Base-by-base conservation (phyloP, 768 basidiomycete genomes). In the Omphalotus guepiniiformis region DNA sequence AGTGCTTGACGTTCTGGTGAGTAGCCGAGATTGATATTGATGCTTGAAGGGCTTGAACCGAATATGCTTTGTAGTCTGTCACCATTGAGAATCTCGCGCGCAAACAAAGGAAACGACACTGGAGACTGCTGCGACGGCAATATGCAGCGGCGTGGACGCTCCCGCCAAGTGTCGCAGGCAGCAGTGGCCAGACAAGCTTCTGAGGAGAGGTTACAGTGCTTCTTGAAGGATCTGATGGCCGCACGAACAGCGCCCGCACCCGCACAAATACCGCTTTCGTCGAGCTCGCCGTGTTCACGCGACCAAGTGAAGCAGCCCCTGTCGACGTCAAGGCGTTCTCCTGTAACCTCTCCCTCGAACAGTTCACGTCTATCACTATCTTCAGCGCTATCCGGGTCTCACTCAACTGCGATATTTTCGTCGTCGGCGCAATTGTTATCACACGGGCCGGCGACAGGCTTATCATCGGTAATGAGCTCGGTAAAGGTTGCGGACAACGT, bases 171-270 rank as follows among this genome's bases (percentile, higher is more conserved):
- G 3, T 71, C 75, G 0, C 58, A 59, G 5, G 67, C 67, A 34
- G 75, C 77, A 1, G 55, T 73, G 18, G 74, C 73, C 0, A 52
- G 75, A 43, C 63, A 63, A 18, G 72, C 73, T 0, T 70, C 71
- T 6, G 69, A 73, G 16, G 71, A 76, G 42, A 67, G 72, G 25
- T 13, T 11, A 37, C 23, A 47, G 19, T 21, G 38, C 11, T 3
- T n/a, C n/a, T n/a, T n/a, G n/a, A n/a, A n/a, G 29, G 15, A 19
- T 18, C 12, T 9, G 11, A 7, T 13, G 21, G 6, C 23, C 30
- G 30, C 22, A 23, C 26, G 8, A 37, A 15, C n/a, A 42, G 28
- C 8, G 29, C 15, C 27, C n/a, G 7, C 32, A 21, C 15, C 30
- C 11, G 9, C 19, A 22, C 29, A 2, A 27, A 46, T 39, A n/a